These are phyloP conservation scores for Pichia gijzeniarum DNA, from an alignment of 805 yeast species.

Conservation along the genomic window DNA sequence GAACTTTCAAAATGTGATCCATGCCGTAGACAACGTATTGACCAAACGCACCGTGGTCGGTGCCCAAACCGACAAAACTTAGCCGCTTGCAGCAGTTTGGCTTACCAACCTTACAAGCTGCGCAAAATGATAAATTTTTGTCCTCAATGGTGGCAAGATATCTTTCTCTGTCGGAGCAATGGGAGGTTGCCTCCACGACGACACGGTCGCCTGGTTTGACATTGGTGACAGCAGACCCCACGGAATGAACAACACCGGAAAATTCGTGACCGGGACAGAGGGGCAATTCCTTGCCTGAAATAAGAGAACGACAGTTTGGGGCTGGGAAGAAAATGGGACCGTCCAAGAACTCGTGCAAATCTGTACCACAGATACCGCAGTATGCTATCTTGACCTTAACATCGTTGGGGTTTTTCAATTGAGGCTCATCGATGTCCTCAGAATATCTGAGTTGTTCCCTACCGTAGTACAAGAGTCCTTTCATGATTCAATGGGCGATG, in stretches of 20 bases:
- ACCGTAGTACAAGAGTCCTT: constrained; percentile 43
- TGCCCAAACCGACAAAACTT: constrained; percentile 44
- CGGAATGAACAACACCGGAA: constrained; percentile 27
- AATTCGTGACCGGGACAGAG: constrained; percentile 33
- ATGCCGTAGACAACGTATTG: constrained; percentile 35
- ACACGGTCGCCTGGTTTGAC: constrained; percentile 51
- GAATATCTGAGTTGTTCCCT: constrained; percentile 39
- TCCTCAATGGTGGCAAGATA: constrained; percentile 27
- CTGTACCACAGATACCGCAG: constrained; percentile 64
- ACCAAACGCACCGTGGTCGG: constrained; percentile 41
- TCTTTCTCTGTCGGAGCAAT: constrained; percentile 34
- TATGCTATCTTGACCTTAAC: constrained; percentile 32
- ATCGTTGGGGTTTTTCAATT: constrained; percentile 23
- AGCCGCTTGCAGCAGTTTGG: constrained; percentile 41
- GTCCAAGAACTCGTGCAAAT: constrained; percentile 48
- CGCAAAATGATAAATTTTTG: constrained; percentile 32
- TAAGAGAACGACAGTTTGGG: constrained; percentile 20
- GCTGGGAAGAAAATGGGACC: constrained; percentile 53
- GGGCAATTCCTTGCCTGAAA: constrained; percentile 35
- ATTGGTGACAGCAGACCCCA: constrained; percentile 41
- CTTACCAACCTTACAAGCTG: constrained; percentile 37
- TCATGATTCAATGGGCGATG: constrained; percentile 28
- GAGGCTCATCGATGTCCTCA: constrained; percentile 24
- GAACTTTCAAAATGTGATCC: constrained; percentile 30
- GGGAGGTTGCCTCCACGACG: constrained; percentile 56